Evolutionary conservation across 805 yeast species (phyloP).

Genomic region (Candida coquimbonensis): DNA sequence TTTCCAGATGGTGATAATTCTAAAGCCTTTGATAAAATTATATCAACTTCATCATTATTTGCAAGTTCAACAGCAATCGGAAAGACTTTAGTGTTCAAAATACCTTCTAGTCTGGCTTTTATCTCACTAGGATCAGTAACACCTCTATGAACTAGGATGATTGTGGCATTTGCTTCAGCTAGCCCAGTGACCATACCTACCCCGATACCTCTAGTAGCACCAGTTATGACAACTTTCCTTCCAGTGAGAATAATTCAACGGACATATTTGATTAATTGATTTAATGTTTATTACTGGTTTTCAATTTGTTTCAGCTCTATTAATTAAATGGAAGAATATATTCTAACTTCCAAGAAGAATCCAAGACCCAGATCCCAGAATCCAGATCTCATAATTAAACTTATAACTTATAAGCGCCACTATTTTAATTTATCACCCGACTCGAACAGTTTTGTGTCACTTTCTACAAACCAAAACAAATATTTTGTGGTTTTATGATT

Average conservation of each 20-base stretch:
- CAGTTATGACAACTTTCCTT: conserved; percentile 82
- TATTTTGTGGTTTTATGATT: no score
- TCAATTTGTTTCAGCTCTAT: neutral
- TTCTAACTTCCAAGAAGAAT: no score
- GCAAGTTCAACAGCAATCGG: conserved; percentile 34
- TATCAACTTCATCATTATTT: conserved; percentile 16
- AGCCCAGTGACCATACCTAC: conserved; percentile 71
- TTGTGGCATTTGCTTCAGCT: conserved; percentile 84
- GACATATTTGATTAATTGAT: conserved; percentile 8
- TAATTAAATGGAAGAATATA: neutral
- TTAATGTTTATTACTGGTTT: no score
- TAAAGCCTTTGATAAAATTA: conserved; percentile 30
- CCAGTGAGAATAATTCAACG: conserved; percentile 62
- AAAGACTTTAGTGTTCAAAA: conserved; percentile 45
- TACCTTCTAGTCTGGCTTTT: conserved; percentile 32
- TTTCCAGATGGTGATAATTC: conserved; percentile 53
- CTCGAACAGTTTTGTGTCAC: no score
- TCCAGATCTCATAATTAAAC: no score
- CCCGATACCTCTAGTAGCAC: conserved; percentile 80
- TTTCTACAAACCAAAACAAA: no score
- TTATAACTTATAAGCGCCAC: no score
- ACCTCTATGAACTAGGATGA: conserved; percentile 34
- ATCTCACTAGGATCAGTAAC: conserved; percentile 14
- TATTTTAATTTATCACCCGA: no score
- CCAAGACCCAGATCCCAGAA: no score